These are phyloP conservation scores for Aspergillus coremiiformis DNA, from an alignment of 495 filamentous ascomycete species.

Conservation along the genomic window DNA sequence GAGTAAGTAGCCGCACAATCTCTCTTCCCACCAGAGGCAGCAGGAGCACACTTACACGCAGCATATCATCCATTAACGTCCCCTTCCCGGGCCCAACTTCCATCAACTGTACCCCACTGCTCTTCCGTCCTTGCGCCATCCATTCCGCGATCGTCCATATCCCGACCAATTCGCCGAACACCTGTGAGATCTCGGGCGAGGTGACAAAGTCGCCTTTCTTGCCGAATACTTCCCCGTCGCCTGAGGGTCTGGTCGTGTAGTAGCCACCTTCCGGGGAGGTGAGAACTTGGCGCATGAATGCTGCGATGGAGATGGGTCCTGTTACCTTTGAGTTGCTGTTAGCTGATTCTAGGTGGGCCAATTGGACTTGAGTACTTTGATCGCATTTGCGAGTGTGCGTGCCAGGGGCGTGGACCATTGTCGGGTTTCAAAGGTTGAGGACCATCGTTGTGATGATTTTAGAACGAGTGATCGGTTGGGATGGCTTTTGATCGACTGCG, in stretches of 20 bases:
- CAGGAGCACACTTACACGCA: slow-evolving; percentile 54
- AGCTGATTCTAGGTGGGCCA: slow-evolving; percentile 32
- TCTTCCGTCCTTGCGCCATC: slow-evolving; percentile 75
- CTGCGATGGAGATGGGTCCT: slow-evolving; percentile 82
- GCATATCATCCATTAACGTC: slow-evolving; percentile 94
- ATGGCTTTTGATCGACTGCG: slow-evolving; percentile 24
- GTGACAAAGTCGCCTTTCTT: slow-evolving; percentile 90
- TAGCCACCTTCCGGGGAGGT: slow-evolving; percentile 88
- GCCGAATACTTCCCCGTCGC: slow-evolving; percentile 74
- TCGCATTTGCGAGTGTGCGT: slow-evolving; percentile 72
- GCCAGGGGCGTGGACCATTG: slow-evolving; percentile 89
- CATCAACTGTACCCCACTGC: slow-evolving; percentile 70
- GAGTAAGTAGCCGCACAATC: background rate
- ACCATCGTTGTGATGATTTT: slow-evolving; percentile 22
- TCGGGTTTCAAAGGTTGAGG: slow-evolving; percentile 36
- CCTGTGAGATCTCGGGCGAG: slow-evolving; percentile 92
- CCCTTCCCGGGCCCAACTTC: slow-evolving; percentile 93
- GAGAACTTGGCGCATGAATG: slow-evolving; percentile 97
- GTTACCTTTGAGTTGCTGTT: slow-evolving; percentile 42
- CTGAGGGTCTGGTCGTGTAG: slow-evolving; percentile 64
- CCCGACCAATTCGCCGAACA: slow-evolving; percentile 90
- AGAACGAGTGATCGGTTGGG: slow-evolving; percentile 11
- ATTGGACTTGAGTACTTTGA: slow-evolving; percentile 49
- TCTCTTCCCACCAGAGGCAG: background rate
- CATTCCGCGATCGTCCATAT: slow-evolving; percentile 95